Base-by-base conservation (phyloP, 345 rosid species). In the Limnanthes douglasii region DNA sequence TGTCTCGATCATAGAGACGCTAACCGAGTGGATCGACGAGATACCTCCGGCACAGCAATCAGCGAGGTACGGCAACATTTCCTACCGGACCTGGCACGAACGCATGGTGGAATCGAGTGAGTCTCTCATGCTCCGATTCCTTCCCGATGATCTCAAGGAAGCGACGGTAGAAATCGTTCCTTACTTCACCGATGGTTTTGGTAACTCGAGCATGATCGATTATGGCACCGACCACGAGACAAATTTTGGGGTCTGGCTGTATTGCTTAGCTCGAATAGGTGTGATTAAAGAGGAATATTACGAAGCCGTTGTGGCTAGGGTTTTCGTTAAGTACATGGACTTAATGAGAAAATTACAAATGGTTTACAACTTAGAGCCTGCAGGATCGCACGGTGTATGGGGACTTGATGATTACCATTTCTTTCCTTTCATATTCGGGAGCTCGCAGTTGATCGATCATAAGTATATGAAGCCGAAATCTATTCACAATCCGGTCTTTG, bases 311-410 rank as follows among this genome's bases (percentile, higher is more conserved):
- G 94, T 90, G 19, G 59, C 58, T 53, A 65, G 79, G 57, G 78
- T 84, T 54, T 90, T 90, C 20, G 82, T 69, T 0, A 80, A 61
- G 65, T 90, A 90, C 28, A 34, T 90, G 14, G 92, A 75, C 5
- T 21, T 84, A 32, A 84, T 90, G 94, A 62, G 85, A 49, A 79
- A 72, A 43, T 56, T 90, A 52, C 98, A 90, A 44, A 42, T 66
- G 51, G 82, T 74, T 33, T 90, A 84, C 35, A 53, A 56, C 36
- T 58, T 84, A 56, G 96, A 90, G 50, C 98, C 98, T 2, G 94
- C 98, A 7, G 98, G 98, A 5, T 84, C 92, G 3, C 98, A 79
- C 18, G 98, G 98, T 26, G 98, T 84, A 10, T 84, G 98, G 98
- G 98, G 98, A 17, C 77, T 90, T 22, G 98, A 90, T 64, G 98